Conservation (phyloP, 805 yeast species). For the Saturnispora sanitii region DNA sequence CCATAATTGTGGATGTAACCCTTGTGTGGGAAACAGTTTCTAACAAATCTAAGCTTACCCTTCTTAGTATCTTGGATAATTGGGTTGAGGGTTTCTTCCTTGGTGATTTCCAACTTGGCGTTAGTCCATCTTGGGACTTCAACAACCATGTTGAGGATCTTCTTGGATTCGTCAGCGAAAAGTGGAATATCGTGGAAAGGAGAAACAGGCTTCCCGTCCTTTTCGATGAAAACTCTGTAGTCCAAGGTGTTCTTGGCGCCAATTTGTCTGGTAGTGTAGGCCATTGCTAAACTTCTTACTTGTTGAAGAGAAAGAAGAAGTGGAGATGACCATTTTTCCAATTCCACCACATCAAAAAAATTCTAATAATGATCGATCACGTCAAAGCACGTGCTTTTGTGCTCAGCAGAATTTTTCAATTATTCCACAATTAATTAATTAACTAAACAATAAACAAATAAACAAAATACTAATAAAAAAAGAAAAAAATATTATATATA, state of each 20-base stretch:
- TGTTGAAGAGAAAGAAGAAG: background rate
- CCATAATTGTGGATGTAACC: conserved; percentile 98
- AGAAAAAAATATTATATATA: background rate
- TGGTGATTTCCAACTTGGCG: conserved; percentile 91
- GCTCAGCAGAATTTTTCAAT: background rate
- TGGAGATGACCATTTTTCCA: background rate
- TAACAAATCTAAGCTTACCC: conserved; percentile 90
- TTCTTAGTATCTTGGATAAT: conserved; percentile 95
- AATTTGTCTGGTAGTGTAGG: conserved; percentile 81
- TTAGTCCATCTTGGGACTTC: conserved; percentile 99
- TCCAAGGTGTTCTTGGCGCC: conserved; percentile 96
- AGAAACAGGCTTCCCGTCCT: conserved; percentile 89
- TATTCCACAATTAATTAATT: no score
- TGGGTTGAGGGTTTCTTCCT: conserved; percentile 79
- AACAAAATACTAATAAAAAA: background rate
- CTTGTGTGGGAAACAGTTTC: conserved; percentile 97
- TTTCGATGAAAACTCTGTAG: conserved; percentile 81
- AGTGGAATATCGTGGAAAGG: conserved; percentile 92
- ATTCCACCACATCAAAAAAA: background rate
- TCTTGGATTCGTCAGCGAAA: conserved; percentile 88
- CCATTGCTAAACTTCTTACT: conserved; percentile 35
- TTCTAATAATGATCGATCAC: background rate
- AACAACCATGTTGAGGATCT: conserved; percentile 69
- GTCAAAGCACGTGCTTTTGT: conserved; percentile 2
- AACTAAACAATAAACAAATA: background rate